Evolutionary conservation across 768 basidiomycete species (phyloP).

Genomic region (Podaxis carcinomalis): DNA sequence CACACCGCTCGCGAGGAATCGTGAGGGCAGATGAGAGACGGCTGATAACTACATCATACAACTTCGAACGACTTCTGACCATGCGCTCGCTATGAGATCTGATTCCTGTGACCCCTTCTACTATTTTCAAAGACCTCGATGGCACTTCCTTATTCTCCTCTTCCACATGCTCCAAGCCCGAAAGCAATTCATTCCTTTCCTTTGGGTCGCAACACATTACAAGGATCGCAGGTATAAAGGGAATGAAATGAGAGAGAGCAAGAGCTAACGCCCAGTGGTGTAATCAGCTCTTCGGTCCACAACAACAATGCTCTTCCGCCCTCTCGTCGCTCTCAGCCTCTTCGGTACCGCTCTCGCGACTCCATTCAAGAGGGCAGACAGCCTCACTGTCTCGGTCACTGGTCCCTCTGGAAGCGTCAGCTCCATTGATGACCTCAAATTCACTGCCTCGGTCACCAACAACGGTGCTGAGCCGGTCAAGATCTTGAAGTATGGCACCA

Average conservation of each 20-base stretch:
- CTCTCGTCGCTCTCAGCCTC: conserved; percentile 25
- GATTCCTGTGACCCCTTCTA: neutral
- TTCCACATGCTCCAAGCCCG: neutral
- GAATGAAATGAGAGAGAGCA: neutral
- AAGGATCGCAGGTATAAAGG: conserved; percentile 1
- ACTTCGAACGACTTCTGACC: neutral
- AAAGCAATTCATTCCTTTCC: neutral
- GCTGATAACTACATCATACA: neutral
- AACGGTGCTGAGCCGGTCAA: conserved; percentile 33
- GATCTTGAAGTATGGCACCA: conserved; percentile 43
- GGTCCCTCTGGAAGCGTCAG: conserved; percentile 24
- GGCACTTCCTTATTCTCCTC: neutral
- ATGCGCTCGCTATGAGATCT: neutral
- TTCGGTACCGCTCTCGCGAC: conserved; percentile 24
- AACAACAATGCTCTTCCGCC: conserved; percentile 23
- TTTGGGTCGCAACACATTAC: neutral
- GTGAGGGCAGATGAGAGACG: neutral
- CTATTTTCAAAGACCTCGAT: neutral
- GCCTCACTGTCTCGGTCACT: conserved; percentile 26
- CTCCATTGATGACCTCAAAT: conserved; percentile 35
- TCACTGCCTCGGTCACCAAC: conserved; percentile 39
- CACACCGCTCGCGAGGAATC: neutral
- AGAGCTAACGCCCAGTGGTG: neutral
- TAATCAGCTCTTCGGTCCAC: neutral
- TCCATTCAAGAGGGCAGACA: conserved; percentile 27